Base-by-base conservation (phyloP, 345 rosid genomes). In the Sisymbrium altissimum region DNA sequence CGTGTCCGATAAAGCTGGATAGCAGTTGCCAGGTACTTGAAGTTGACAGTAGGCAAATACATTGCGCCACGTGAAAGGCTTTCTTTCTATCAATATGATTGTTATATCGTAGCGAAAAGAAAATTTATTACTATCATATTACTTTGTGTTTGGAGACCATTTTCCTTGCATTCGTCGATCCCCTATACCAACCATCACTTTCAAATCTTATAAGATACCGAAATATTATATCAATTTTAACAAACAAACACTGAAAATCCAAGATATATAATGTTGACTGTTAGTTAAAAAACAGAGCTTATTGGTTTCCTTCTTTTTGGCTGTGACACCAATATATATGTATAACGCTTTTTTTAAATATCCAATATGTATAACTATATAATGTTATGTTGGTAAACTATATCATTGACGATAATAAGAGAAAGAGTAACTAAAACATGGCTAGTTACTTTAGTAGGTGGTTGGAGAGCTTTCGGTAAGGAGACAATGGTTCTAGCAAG, bases 11-110 rank as follows among this genome's bases (percentile, higher is more conserved):
- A 32, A 48, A 48, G 56, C 57, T 48, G 44, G 46, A 56, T 29
- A 54, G 45, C 60, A 63, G 60, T 76, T 76, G 80, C 61, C 76
- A 70, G 61, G 72, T 70, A 29, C 29, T 27, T 77, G 76, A 77
- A 77, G 61, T 77, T 64, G 80, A 77, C 76, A 64, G 67, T 65
- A 65, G 72, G 80, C 80, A 70, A 55, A 64, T 70, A 64, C 66
- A 57, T 64, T 56, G 63, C 62, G 80, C 80, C 80, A 77, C 80
- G 80, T 71, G 63, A 65, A 77, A 64, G 29, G 45, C 5, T 64
- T 35, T 23, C 18, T 40, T 11, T 18, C 21, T 0, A 54, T 29
- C 27, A n/a, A 7, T 70, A 25, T 44, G 11, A 72, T 64, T 72
- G n/a, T 63, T 12, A 43, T 44, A 8, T 12, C 9, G 21, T 43